These are phyloP conservation scores for Curvularia spicifera DNA, from an alignment of 2,329 filamentous ascomycete species.

Conservation along the genomic window DNA sequence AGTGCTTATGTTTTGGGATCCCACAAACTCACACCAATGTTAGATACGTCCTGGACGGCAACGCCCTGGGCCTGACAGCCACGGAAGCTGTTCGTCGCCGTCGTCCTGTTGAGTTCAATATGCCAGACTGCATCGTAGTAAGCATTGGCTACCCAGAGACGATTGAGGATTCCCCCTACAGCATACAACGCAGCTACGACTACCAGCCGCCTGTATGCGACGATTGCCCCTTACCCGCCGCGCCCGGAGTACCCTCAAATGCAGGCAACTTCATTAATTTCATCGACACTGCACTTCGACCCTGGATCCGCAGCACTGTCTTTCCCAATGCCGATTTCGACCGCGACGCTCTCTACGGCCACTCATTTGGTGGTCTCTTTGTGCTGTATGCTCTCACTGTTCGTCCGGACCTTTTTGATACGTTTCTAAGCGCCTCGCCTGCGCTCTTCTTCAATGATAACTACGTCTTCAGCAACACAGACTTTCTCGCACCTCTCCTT, in stretches of 20 bases:
- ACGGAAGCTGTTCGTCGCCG: constrained; percentile 41
- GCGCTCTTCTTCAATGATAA: constrained; percentile 57
- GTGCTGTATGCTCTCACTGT: constrained; percentile 55
- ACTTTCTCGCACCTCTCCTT: constrained; percentile 32
- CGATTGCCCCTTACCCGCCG: constrained; percentile 32
- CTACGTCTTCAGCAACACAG: constrained; percentile 45
- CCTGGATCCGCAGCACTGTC: constrained; percentile 37
- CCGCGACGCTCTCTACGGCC: constrained; percentile 56
- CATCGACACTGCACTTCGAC: constrained; percentile 51
- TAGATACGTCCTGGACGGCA: constrained; percentile 45
- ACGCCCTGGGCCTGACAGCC: constrained; percentile 37
- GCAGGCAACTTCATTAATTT: constrained; percentile 56
- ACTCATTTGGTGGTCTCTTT: constrained; percentile 60
- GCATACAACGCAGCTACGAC: constrained; percentile 34
- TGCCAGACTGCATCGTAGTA: constrained; percentile 41
- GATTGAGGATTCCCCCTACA: constrained; percentile 42
- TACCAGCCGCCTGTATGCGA: constrained; percentile 42
- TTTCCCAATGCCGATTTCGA: constrained; percentile 44
- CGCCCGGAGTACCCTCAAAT: constrained; percentile 50
- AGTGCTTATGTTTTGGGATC: background rate
- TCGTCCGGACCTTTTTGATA: constrained; percentile 52
- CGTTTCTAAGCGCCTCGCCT: constrained; percentile 56
- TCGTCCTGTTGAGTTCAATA: constrained; percentile 39
- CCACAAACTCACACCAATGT: constrained; percentile 13
- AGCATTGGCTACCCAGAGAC: constrained; percentile 41